Evolutionary conservation across 352 stramenopile species (phyloP).

Genomic region (Blastocystis sp.): DNA sequence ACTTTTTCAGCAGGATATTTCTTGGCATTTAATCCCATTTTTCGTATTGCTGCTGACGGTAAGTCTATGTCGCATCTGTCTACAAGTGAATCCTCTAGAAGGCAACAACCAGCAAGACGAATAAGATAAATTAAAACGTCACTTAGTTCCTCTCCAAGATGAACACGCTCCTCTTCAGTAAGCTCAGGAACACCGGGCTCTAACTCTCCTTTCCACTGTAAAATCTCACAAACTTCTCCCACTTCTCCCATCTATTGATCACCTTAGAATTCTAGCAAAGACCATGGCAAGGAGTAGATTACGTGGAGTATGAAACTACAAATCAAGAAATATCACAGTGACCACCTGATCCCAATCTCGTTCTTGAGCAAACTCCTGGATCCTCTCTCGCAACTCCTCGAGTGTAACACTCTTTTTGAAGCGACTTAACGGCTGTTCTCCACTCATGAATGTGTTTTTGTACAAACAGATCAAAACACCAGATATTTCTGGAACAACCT

Average conservation of each 20-base stretch:
- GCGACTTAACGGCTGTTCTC: background rate
- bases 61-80: conserved; percentile 83
- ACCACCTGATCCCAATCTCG: conserved; percentile 69
- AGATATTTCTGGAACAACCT: conserved; percentile 41
- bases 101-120: conserved; percentile 72
- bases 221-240: conserved; percentile 87
- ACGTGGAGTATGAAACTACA: conserved; percentile 75
- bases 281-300: conserved; percentile 87
- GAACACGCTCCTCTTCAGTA: conserved; percentile 75
- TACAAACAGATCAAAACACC: conserved; percentile 1
- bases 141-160: conserved; percentile 88
- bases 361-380: conserved; percentile 69
- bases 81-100: background rate
- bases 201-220: conserved; percentile 86
- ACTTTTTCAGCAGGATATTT: conserved; percentile 74
- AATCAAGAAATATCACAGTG: background rate
- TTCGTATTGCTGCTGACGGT: conserved; percentile 77
- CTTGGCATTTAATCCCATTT: conserved; percentile 81
- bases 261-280: background rate
- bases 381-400: conserved; percentile 59
- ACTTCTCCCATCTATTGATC: conserved; percentile 74
- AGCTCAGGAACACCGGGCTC: conserved; percentile 68
- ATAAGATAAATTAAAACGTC: conserved; percentile 93
- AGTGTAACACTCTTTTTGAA: conserved; percentile 60
- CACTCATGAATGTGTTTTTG: conserved; percentile 11